These are phyloP conservation scores for Parastagonospora nodorum DNA, from an alignment of 2,329 filamentous ascomycete genomes.

Conservation along the genomic window DNA sequence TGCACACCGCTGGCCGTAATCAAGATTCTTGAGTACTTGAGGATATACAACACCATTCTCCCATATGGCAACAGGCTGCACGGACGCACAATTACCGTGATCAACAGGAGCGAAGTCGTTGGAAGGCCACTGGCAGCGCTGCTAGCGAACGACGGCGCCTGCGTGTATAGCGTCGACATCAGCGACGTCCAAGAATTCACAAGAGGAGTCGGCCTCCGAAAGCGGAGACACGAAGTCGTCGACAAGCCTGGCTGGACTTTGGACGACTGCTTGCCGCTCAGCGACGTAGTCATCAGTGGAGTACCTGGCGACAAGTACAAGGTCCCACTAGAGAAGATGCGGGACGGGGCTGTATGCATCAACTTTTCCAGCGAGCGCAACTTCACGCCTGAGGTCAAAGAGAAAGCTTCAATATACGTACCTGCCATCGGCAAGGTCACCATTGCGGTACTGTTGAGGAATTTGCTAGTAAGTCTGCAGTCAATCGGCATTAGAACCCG, in stretches of 20 bases:
- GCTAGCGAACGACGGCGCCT: constrained; percentile 93
- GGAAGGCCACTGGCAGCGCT: constrained; percentile 90
- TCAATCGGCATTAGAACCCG: neutral
- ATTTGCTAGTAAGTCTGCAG: constrained; percentile 72
- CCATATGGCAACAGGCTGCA: constrained; percentile 91
- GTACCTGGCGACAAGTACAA: constrained; percentile 90
- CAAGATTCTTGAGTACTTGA: constrained; percentile 94
- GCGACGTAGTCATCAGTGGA: constrained; percentile 93
- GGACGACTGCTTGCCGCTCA: constrained; percentile 80
- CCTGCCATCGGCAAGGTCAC: constrained; percentile 98
- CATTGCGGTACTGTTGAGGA: constrained; percentile 86
- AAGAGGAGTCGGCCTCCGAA: constrained; percentile 83
- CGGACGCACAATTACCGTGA: constrained; percentile 92
- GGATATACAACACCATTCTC: constrained; percentile 95
- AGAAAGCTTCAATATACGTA: constrained; percentile 95
- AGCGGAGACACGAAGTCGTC: constrained; percentile 82
- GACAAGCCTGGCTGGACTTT: constrained; percentile 81
- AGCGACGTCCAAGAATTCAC: constrained; percentile 92
- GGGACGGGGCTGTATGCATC: constrained; percentile 95
- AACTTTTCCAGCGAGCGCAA: constrained; percentile 98
- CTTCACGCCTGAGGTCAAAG: constrained; percentile 87
- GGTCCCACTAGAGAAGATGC: constrained; percentile 79
- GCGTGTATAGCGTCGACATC: constrained; percentile 92
- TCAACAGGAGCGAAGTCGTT: constrained; percentile 96
- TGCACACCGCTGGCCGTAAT: constrained; percentile 95